phyloP scores from a whole-genome alignment of 192 early-diverging fungal genomes.

The Haplosporangium gracile region DNA sequence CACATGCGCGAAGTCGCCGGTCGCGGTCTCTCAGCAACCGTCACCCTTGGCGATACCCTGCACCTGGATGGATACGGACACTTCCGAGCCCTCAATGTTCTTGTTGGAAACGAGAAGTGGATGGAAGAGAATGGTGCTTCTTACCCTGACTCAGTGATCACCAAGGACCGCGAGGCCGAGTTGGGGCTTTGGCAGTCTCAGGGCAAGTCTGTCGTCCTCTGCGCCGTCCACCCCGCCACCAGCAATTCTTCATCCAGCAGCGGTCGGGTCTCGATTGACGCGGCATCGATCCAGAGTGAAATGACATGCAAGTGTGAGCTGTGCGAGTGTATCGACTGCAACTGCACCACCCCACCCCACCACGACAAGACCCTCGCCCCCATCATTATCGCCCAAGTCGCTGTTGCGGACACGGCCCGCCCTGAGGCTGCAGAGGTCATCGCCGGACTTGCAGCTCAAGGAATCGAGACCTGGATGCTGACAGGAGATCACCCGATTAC shows the following conservation, averaged over 20 bases:
- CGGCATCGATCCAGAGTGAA: slow-evolving; percentile 9
- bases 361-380: slow-evolving; percentile 20
- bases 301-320: slow-evolving; percentile 44
- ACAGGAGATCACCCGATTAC: slow-evolving; percentile 81
- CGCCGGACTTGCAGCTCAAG: slow-evolving; percentile 56
- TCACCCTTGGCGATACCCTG: slow-evolving; percentile 52
- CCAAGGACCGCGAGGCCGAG: slow-evolving; percentile 28
- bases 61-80: slow-evolving; percentile 30
- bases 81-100: slow-evolving; percentile 60
- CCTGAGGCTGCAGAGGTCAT: slow-evolving; percentile 71
- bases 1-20: slow-evolving; percentile 76
- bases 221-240: slow-evolving; percentile 60
- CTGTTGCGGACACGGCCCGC: slow-evolving; percentile 74
- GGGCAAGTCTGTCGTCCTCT: slow-evolving; percentile 70
- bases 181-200: slow-evolving; percentile 65
- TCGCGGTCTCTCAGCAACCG: slow-evolving; percentile 67
- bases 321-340: slow-evolving; percentile 54
- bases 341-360: slow-evolving; percentile 43
- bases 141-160: slow-evolving; percentile 36
- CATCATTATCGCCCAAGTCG: slow-evolving; percentile 69
- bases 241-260: slow-evolving; percentile 6
- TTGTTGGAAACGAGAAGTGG: slow-evolving; percentile 75
- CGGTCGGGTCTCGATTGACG: slow-evolving; percentile 22
- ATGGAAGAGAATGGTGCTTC: slow-evolving; percentile 69
- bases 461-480: slow-evolving; percentile 83